Percentiles rank a stretch among this genome's conserved stretches.
phyloP scores from a whole-genome alignment of 805 yeast genomes.

The Nematodospora valgi region DNA sequence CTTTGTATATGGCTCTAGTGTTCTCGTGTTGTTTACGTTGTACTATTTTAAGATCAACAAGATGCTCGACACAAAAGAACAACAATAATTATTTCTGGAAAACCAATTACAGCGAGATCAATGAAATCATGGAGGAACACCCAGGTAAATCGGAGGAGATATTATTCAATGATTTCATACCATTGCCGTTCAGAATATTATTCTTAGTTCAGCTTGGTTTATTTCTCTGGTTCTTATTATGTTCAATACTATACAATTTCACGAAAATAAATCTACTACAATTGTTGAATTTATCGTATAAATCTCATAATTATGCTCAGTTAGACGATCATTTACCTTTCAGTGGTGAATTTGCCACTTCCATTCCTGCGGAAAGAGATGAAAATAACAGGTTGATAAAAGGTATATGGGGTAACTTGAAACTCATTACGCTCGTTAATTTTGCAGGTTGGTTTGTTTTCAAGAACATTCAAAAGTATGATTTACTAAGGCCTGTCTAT shows the following conservation, averaged over 20 bases:
- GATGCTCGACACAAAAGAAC: no score
- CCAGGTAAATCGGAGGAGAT: constrained; percentile 14
- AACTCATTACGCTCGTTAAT: constrained; percentile 21
- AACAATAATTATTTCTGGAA: no score
- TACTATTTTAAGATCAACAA: no score
- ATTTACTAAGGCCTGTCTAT: constrained; percentile 5
- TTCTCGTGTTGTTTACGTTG: no score
- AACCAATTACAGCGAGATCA: neutral
- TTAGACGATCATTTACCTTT: constrained; percentile 16
- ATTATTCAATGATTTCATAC: constrained; percentile 28
- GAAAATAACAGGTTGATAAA: constrained; percentile 30
- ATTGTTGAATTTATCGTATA: constrained; percentile 41
- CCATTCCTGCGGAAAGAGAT: constrained; percentile 23
- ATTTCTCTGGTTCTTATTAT: constrained; percentile 51
- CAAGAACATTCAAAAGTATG: constrained; percentile 16
- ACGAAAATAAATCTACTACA: constrained; percentile 44
- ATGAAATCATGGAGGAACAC: constrained; percentile 8
- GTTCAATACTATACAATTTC: constrained; percentile 32
- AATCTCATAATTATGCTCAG: constrained; percentile 32
- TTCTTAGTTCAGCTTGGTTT: constrained; percentile 47
- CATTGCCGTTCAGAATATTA: constrained; percentile 45
- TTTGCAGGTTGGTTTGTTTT: constrained; percentile 21
- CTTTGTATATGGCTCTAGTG: no score
- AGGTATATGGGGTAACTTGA: constrained; percentile 34
- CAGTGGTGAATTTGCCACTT: constrained; percentile 33